Evolutionary conservation across 2,329 filamentous ascomycete genomes (phyloP).

Genomic region (Penicillium concentricum): DNA sequence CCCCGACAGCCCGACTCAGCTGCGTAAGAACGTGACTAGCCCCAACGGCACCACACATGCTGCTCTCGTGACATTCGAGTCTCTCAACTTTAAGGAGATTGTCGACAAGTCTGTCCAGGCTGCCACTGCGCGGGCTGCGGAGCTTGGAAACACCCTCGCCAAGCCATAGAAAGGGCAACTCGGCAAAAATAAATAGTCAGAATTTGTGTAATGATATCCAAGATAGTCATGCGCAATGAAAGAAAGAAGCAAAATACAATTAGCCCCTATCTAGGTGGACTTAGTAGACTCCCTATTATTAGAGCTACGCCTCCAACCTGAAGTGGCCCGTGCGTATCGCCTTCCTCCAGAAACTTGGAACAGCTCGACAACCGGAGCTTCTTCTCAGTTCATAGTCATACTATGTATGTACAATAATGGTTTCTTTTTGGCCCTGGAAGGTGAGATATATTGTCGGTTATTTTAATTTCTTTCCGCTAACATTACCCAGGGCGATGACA

Average conservation of each 20-base stretch:
- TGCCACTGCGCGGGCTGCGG: conserved; percentile 31
- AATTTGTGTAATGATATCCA: background rate
- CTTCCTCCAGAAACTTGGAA: background rate
- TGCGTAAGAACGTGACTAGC: conserved; percentile 39
- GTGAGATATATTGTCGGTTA: conserved; percentile 46
- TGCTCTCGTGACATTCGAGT: conserved; percentile 33
- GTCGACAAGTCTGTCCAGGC: conserved; percentile 35
- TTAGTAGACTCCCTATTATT: background rate
- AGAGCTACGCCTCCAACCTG: background rate
- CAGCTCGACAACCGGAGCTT: background rate
- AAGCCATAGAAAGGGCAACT: background rate
- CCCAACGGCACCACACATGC: conserved; percentile 37
- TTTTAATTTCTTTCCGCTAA: background rate
- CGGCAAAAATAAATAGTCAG: background rate
- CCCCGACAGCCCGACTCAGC: conserved; percentile 29
- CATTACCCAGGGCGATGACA: conserved; percentile 64
- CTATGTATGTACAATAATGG: conserved; percentile 54
- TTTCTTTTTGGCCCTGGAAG: conserved; percentile 83
- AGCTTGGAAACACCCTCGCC: conserved; percentile 27
- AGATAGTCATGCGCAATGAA: background rate
- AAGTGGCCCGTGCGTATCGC: conserved; percentile 6
- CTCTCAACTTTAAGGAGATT: conserved; percentile 28
- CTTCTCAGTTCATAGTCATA: background rate
- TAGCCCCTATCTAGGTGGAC: background rate
- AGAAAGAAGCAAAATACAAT: background rate